Percentiles rank a stretch among this genome's conserved stretches.
These are phyloP conservation scores for Claviceps sp. DNA, from an alignment of 2,329 filamentous ascomycete genomes.

Conservation along the genomic window DNA sequence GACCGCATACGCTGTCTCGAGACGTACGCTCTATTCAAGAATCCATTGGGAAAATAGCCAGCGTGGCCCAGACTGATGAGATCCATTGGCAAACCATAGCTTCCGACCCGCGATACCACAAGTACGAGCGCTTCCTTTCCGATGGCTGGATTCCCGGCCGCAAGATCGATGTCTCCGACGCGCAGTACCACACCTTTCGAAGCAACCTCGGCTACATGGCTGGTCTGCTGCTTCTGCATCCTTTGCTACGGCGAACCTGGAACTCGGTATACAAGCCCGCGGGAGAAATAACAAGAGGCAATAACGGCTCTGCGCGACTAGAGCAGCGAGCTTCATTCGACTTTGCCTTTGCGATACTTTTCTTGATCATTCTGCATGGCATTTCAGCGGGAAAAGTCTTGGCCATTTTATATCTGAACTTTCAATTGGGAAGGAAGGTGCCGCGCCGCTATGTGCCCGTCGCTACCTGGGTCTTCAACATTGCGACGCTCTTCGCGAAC, in stretches of 20 bases:
- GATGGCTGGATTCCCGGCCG: conserved; percentile 87
- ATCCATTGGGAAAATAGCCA: neutral
- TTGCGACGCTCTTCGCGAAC: conserved; percentile 76
- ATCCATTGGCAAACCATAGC: conserved; percentile 32
- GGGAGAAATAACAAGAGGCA: conserved; percentile 10
- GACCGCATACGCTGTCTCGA: conserved; percentile 73
- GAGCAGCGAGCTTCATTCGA: conserved; percentile 71
- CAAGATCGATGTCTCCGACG: conserved; percentile 83
- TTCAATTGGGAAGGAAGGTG: conserved; percentile 58
- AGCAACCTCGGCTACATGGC: conserved; percentile 73
- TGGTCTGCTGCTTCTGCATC: conserved; percentile 63
- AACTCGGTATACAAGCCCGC: conserved; percentile 36
- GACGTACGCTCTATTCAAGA: conserved; percentile 39
- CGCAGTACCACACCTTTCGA: conserved; percentile 77
- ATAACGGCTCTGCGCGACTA: conserved; percentile 41
- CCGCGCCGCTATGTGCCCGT: conserved; percentile 58
- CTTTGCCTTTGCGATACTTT: conserved; percentile 64
- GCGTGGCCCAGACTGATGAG: neutral
- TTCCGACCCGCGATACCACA: conserved; percentile 66
- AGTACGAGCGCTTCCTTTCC: conserved; percentile 57
- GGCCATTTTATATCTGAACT: conserved; percentile 69
- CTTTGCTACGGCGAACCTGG: conserved; percentile 61
- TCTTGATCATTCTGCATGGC: conserved; percentile 69
- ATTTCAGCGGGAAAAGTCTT: conserved; percentile 76
- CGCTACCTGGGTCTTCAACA: conserved; percentile 82